These are phyloP conservation scores for Smallanthus sonchifolius DNA, from an alignment of 129 eudicot species.

Conservation along the genomic window DNA sequence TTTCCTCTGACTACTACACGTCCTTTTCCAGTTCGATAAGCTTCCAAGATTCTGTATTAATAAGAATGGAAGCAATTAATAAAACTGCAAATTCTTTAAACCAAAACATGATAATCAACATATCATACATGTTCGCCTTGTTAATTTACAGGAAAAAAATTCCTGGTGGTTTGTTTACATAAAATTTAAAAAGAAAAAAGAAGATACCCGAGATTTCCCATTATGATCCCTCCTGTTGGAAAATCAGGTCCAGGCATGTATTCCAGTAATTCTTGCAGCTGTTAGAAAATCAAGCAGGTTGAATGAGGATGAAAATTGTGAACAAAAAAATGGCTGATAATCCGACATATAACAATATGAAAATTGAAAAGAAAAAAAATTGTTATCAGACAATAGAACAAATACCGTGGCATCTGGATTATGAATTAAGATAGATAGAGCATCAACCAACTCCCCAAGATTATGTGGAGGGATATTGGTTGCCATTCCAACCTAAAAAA, in stretches of 20 bases:
- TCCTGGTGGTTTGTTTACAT: background rate
- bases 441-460: constrained; percentile 97
- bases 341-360: background rate
- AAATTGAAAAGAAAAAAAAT: background rate
- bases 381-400: constrained; percentile 11
- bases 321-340: background rate
- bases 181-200: background rate
- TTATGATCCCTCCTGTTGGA: constrained; percentile 94
- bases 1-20: constrained; percentile 88
- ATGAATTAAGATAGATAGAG: constrained; percentile 70
- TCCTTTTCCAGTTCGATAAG: constrained; percentile 89
- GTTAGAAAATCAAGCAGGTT: constrained; percentile 17
- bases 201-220: constrained; percentile 81
- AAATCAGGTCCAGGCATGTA: constrained; percentile 99
- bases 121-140: background rate
- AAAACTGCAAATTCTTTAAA: background rate
- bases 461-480: constrained; percentile 98
- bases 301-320: background rate
- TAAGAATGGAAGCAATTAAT: background rate
- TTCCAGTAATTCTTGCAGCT: constrained; percentile 93
- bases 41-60: constrained; percentile 70
- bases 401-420: constrained; percentile 92
- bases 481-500: constrained; percentile 85
- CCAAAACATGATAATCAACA: background rate
- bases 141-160: background rate